Conservation (phyloP, 225 moss, liverwort and hornwort species). For the Marchantia polymorpha region DNA sequence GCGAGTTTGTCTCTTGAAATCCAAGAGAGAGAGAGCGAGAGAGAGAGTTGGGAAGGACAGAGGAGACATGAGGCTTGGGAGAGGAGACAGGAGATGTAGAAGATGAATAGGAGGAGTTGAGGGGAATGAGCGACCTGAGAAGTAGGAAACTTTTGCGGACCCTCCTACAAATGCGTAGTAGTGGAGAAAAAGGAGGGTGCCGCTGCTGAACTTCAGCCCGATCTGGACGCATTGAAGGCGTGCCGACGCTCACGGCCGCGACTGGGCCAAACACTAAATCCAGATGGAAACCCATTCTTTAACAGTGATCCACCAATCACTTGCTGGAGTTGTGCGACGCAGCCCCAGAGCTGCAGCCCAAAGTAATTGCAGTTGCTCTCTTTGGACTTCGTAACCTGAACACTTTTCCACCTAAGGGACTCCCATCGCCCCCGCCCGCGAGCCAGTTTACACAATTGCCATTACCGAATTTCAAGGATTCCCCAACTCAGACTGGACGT, state of each 20-base stretch:
- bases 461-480: neutral
- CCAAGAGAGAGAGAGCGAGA: constrained; percentile 4
- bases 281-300: constrained; percentile 2
- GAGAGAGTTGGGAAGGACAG: neutral
- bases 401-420: neutral
- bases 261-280: neutral
- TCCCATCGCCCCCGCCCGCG: neutral
- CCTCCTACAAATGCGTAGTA: neutral
- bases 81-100: neutral
- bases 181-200: constrained; percentile 5
- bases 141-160: constrained; percentile 4
- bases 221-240: constrained; percentile 11
- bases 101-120: constrained; percentile 3
- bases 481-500: neutral
- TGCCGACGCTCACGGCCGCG: neutral
- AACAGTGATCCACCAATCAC: neutral
- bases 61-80: neutral
- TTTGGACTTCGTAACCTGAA: neutral
- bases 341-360: neutral
- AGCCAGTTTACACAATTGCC: neutral
- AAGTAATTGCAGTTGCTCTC: neutral
- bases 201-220: constrained; percentile 10
- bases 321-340: neutral
- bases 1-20: constrained; percentile 3
- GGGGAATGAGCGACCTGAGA: neutral